Evolutionary conservation across 1,284 basidiomycete species (phyloP), one percentile per base, ranked within the genome.

Genomic region (Schizopora paradoxa): DNA sequence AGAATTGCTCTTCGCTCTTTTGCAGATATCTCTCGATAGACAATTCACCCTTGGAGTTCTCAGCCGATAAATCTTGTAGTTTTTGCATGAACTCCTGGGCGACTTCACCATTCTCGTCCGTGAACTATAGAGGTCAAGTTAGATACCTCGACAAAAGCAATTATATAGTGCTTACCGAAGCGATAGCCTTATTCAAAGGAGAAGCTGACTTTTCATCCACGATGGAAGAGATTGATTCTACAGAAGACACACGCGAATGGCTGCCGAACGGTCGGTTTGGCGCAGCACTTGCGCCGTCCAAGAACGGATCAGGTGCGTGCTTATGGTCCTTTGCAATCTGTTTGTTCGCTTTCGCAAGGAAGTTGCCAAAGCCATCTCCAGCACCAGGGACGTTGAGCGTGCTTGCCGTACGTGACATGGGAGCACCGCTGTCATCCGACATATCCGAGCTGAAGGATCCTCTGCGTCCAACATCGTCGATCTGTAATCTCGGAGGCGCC

Each of bases 1-100:
- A 94, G 80, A 92, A 94, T 0, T 81, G 82, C 61, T 93, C 91
- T 65, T 95, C 91, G 56, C 86, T 90, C 71, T 92, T 93, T 56
- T 82, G 74, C 55, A 95, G 67, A 73, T 76, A 95, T 61, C 87
- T 86, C 61, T 94, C 91, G 55, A 95, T 95, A 38, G 89, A 94
- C 31, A 95, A 63, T 57, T 95, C 91, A 49, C 80, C 77, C 67
- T 90, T 90, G 5, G 91, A 95, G 60, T 95, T 95, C 49, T 89
- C 86, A 0, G 89, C 70, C 36, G 78, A 83, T 43, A 96, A 74
- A 51, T 65, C 64, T 59, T 90, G 83, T 36, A 96, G 68, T 61
- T 88, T 91, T 57, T 88, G 81, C 21, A 94, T 85, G 61, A 96
- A 94, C 43, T 88, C 82, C 41, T 86, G 79, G 11, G 91, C 86